Percentiles rank a stretch among this genome's conserved stretches.
phyloP scores from a whole-genome alignment of 352 stramenopile species.

The Phytophthora niederhauseri region DNA sequence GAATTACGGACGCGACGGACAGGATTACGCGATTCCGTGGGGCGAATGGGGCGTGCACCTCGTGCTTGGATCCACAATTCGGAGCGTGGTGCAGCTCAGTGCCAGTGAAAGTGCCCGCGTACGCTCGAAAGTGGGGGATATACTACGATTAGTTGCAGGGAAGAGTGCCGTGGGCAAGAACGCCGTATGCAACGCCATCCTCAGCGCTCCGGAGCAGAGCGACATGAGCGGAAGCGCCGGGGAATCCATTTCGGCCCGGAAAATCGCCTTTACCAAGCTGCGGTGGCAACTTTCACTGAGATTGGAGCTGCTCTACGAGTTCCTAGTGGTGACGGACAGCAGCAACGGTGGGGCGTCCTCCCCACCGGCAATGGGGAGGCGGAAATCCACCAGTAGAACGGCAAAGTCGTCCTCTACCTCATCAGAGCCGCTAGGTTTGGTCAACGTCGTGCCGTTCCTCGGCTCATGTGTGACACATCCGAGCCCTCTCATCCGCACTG shows the following conservation, averaged over 20 bases:
- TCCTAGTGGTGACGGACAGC: conserved; percentile 36
- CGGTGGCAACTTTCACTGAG: conserved; percentile 69
- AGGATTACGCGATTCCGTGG: conserved; percentile 72
- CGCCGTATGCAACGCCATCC: conserved; percentile 71
- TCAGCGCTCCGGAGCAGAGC: conserved; percentile 69
- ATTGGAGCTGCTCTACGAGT: conserved; percentile 67
- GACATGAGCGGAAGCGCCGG: conserved; percentile 42
- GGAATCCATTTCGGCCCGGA: conserved; percentile 37
- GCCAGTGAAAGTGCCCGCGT: conserved; percentile 70
- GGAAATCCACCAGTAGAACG: conserved; percentile 11
- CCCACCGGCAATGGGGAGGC: conserved; percentile 15
- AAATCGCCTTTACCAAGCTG: conserved; percentile 58
- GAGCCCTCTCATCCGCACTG: conserved; percentile 50
- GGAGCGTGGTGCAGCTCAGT: conserved; percentile 74
- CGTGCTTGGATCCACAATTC: conserved; percentile 75
- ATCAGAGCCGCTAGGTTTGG: conserved; percentile 53
- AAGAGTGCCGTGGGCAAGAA: conserved; percentile 64
- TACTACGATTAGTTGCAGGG: conserved; percentile 50
- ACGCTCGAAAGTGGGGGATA: conserved; percentile 48
- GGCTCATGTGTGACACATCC: conserved; percentile 65
- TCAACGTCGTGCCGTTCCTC: conserved; percentile 78
- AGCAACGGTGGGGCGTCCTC: conserved; percentile 25
- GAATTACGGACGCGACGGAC: conserved; percentile 7
- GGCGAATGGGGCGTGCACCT: conserved; percentile 82
- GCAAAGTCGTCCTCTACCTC: conserved; percentile 21